Evolutionary conservation across 225 moss, liverwort and hornwort species (phyloP), one percentile per base, ranked within the genome.

Genomic region (Straminergon stramineum): DNA sequence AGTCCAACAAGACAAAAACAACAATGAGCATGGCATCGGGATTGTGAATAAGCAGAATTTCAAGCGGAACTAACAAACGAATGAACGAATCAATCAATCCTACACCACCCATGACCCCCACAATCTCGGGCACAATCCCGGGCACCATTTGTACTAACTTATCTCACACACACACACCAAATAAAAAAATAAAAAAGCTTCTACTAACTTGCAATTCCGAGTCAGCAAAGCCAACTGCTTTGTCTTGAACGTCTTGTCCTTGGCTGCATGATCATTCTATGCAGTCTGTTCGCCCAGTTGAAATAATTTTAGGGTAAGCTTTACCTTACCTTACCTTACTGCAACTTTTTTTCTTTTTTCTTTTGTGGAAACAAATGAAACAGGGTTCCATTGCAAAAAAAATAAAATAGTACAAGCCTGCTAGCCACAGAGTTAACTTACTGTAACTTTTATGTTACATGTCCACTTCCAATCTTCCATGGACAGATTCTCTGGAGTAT

Each of bases 231-330:
- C 10, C 4, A 73, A 73, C 9, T 0, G 37, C 34, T 26, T 87
- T 19, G 73, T 81, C 51, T 37, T 81, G 61, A 61, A 61, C 28
- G 10, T 6, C 17, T 22, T 37, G 78, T 78, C 35, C 78, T 19
- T 0, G 0, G 15, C 23, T 32, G 32, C 15, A 22, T 48, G 48
- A 48, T 22, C n/a, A 11, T 18, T 19, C n/a, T 8, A 20, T 5
- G 3, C 43, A 70, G 23, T 73, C 10, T 5, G 48, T 48, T 48
- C 48, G 4, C 26, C n/a, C 0, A 2, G 63, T 31, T 6, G 28
- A 76, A 51, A 52, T 51, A 75, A 55, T 66, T 48, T 48, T 41
- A 64, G 20, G 32, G 48, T 51, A n/a, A n/a, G n/a, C n/a, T n/a
- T n/a, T n/a, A 34, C 55, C 30, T 45, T 2, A 12, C 26, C n/a